phyloP scores from a whole-genome alignment of 345 rosid species.

The Eucalyptus cloeziana region DNA sequence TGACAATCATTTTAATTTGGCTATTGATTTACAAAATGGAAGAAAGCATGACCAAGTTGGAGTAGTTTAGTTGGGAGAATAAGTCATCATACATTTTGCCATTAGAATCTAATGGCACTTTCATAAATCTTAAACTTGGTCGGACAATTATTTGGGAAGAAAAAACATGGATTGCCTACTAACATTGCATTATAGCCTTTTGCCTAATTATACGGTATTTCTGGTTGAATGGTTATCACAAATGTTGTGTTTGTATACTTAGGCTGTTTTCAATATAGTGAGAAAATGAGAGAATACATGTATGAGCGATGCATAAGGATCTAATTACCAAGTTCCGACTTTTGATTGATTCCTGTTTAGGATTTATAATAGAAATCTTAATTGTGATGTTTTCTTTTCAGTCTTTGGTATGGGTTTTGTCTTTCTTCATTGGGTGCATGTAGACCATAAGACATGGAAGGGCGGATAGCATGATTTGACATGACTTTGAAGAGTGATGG shows the following conservation, averaged over 20 bases:
- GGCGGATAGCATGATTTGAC: fast-evolving
- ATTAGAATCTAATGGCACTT: background rate
- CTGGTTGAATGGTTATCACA: too few relatives aligned
- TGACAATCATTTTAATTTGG: fast-evolving
- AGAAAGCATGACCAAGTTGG: fast-evolving
- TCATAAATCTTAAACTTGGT: background rate
- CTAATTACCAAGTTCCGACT: fast-evolving
- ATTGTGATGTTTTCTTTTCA: too few relatives aligned
- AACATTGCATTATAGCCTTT: background rate
- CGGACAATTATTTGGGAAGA: background rate
- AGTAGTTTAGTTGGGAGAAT: background rate
- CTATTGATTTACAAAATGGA: background rate
- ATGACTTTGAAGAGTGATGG: background rate
- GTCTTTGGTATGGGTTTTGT: too few relatives aligned
- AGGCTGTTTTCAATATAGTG: fast-evolving
- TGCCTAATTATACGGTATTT: background rate
- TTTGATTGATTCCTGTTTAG: background rate
- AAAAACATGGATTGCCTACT: background rate
- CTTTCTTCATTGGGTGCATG: too few relatives aligned
- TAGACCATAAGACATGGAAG: too few relatives aligned
- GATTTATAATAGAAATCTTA: too few relatives aligned
- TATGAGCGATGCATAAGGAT: background rate
- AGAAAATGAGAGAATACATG: background rate
- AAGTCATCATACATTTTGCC: background rate
- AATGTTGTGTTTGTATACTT: background rate